These are phyloP conservation scores for Euphorbia tirucalli DNA, from an alignment of 345 rosid genomes.

Conservation along the genomic window DNA sequence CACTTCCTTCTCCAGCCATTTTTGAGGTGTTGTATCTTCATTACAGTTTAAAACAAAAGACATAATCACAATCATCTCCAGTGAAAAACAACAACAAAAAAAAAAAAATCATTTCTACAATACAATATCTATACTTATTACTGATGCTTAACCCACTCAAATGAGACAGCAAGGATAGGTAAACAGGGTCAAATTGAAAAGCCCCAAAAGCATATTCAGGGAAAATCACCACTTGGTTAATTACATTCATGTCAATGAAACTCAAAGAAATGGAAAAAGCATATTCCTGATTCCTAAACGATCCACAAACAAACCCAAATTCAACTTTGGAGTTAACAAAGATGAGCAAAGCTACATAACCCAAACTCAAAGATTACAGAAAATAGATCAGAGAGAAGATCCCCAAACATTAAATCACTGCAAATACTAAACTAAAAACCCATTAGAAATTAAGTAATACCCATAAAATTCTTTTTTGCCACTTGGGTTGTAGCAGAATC, in stretches of 20 bases:
- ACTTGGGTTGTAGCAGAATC: not conserved
- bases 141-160: not conserved
- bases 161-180: not conserved
- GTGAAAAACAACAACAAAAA: not conserved
- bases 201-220: not conserved
- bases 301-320: not conserved
- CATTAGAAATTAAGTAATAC: not conserved
- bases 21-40: conserved; percentile 13
- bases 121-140: not conserved
- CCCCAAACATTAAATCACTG: not conserved
- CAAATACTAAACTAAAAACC: not conserved
- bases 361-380: not conserved
- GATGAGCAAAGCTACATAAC: not conserved
- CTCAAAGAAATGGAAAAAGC: not conserved
- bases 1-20: conserved; percentile 50
- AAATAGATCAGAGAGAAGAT: not conserved
- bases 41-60: not conserved
- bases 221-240: not conserved
- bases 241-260: not conserved
- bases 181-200: not conserved
- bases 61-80: not conserved
- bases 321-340: not conserved
- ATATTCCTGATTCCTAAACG: not conserved
- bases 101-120: not conserved
- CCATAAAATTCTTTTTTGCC: not conserved